Evolutionary conservation across 768 basidiomycete species (phyloP).

Genomic region (Gautieria morchelliformis): DNA sequence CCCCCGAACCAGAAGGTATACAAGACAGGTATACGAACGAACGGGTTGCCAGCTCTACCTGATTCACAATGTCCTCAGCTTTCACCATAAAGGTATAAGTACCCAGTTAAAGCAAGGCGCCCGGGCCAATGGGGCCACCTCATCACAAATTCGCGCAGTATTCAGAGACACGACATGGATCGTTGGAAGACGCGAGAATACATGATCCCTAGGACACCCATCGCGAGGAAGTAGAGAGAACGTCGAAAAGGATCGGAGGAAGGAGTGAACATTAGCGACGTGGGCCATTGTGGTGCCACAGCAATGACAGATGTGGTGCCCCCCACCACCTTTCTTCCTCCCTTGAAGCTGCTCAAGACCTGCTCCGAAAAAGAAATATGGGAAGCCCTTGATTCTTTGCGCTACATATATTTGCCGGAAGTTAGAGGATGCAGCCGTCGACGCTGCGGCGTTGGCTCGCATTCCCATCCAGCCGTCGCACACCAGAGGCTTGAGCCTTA

Average conservation of each 20-base stretch:
- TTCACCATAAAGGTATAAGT: no score
- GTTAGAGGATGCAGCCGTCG: conserved; percentile 47
- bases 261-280: neutral
- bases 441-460: conserved; percentile 12
- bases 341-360: conserved; percentile 15
- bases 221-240: neutral
- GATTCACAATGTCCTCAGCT: no score
- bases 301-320: neutral
- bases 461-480: neutral
- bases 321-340: conserved; percentile 35
- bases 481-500: neutral
- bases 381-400: conserved; percentile 41
- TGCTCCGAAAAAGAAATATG: conserved; percentile 22
- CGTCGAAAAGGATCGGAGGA: neutral
- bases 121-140: no score
- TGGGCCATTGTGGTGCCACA: neutral
- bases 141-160: no score
- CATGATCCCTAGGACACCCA: no score
- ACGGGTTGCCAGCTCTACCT: no score
- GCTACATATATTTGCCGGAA: conserved; percentile 45
- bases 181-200: no score
- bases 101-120: no score
- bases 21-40: no score
- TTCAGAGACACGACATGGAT: no score
- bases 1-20: no score